Evolutionary conservation across 1,284 basidiomycete species (phyloP), one percentile per base, ranked within the genome.

Genomic region (Moniliophthora roreri): DNA sequence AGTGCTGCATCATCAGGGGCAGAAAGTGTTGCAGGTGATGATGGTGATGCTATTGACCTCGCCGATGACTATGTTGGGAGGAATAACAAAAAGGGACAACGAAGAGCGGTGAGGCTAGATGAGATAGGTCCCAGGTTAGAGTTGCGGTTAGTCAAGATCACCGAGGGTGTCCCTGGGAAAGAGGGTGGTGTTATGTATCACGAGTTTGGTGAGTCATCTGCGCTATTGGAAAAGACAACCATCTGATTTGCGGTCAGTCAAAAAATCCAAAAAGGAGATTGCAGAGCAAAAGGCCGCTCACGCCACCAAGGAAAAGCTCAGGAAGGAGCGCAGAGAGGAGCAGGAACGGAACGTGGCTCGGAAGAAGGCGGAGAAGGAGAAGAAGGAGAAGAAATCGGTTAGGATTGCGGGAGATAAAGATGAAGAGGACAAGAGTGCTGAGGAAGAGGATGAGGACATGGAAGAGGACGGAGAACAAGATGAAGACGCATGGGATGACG

Each of bases 51-150:
- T 53, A 86, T 99, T 6, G 84, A 89, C 57, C 77, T 99, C 18
- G 91, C 93, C 38, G 90, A 89, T 55, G 91, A 97, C 66, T 98
- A 98, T 68, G 88, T 98, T 23, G 97, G 97, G 16, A 76, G 95
- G 64, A 96, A 95, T 57, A 98, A 98, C 69, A 87, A 87, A 65
- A 92, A 89, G 68, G 95, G 94, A 1, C 85, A 91, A 66, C 87
- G 91, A 71, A 85, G 94, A 58, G 96, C 97, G 2, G 92, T 99
- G 1, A 80, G 87, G 56, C 75, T 99, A 53, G 89, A 95, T 52
- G 97, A 99, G 73, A 86, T 98, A 48, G 97, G 97, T 0, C 97
- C 97, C 24, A 78, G 97, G 62, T 88, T 99, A 84, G 97, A 99
- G 71, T 73, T 98, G 60, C 82, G 83, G 61, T 77, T 99, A 58